Conservation (phyloP, 306 rosid species). For the Acacia melanoxylon region DNA sequence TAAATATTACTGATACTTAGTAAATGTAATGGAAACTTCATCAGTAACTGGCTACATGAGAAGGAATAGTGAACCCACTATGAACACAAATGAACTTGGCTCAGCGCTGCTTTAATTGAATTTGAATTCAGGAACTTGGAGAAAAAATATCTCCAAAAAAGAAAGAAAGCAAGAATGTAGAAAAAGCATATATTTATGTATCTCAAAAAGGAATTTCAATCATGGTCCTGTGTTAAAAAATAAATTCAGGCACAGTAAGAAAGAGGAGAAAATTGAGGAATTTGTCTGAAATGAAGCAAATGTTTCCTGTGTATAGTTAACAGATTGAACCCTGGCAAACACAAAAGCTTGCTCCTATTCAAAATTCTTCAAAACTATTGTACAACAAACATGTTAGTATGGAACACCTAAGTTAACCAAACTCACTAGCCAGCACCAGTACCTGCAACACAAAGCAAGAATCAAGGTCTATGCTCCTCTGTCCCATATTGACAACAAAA, state of each 20-base stretch:
- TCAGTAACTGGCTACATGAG: not conserved
- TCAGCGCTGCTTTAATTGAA: not conserved
- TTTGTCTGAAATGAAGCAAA: not conserved
- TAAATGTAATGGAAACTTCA: not conserved
- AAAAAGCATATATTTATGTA: not conserved
- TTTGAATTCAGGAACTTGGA: not conserved
- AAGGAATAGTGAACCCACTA: not conserved
- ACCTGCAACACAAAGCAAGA: not conserved
- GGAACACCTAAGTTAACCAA: not conserved
- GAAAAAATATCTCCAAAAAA: not conserved
- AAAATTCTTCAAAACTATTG: not conserved
- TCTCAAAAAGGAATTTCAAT: not conserved
- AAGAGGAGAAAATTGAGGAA: not conserved
- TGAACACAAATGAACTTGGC: not conserved
- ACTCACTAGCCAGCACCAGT: not conserved
- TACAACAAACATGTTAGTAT: not conserved
- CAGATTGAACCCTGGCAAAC: not conserved
- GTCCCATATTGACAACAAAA: not conserved
- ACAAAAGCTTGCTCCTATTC: not conserved
- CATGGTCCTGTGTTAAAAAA: not conserved
- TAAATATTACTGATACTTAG: not conserved
- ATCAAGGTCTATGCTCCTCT: not conserved
- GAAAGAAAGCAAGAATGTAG: not conserved
- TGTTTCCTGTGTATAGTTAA: not conserved
- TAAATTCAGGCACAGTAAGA: not conserved